Evolutionary conservation across 805 yeast genomes (phyloP), one percentile per base, ranked within the genome.

Genomic region (Candida argentea): DNA sequence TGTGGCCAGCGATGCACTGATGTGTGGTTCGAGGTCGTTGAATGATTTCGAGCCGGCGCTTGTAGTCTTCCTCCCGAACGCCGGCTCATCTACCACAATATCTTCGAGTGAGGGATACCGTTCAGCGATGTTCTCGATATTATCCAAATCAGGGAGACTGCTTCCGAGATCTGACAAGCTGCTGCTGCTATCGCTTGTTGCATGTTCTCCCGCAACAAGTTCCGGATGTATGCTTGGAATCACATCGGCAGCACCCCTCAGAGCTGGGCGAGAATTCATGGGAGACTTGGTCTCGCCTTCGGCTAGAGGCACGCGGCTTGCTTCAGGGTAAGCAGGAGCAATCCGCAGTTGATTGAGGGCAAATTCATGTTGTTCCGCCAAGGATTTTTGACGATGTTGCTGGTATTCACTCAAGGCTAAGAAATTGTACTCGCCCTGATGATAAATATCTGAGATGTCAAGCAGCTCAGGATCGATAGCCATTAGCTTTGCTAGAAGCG

Each of bases 401-500:
- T 72, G 80, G 38, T 67, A 71, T 25, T 57, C 60, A 20, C 66
- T 63, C 35, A 71, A 67, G n/a, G 67, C 71, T 9, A 65, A 69
- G 47, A 71, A 73, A 39, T 72, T 60, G 42, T 70, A 73, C 3
- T 67, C 61, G n/a, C 79, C 83, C 25, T 42, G 34, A 4, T 58
- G 63, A 40, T 68, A 70, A 33, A 65, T 50, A 41, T 69, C 74
- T 14, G 56, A 60, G 9, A 65, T 29, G 5, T 44, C 48, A 11
- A 55, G 31, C 2, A 41, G 37, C 1, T 36, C 38, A 22, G 50
- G 55, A n/a, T 63, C 59, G 27, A 29, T 36, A 5, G 44, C 42
- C 34, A 70, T 62, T 32, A 70, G 60, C 19, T 73, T 73, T 28
- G 73, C 54, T 50, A 86, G 59, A 25, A 72, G 55, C 48, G 79